These are phyloP conservation scores for Myriosclerotinia scirpicola DNA, from an alignment of 2,329 filamentous ascomycete species.

Conservation along the genomic window DNA sequence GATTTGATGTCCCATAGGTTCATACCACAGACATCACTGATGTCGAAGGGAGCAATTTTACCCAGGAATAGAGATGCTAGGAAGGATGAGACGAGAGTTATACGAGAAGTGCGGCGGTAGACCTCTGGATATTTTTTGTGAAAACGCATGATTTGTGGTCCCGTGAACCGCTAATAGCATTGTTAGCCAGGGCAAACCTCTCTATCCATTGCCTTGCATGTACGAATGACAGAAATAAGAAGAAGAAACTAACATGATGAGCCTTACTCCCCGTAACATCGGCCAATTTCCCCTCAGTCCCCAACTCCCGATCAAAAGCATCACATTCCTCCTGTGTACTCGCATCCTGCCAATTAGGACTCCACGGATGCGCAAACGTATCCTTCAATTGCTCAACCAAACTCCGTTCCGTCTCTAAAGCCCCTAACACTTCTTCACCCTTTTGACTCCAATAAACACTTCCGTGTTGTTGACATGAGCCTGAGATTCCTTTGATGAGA, in stretches of 20 bases:
- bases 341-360: conserved; percentile 97
- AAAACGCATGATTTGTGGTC: conserved; percentile 92
- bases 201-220: background rate
- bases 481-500: conserved; percentile 78
- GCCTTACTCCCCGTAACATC: conserved; percentile 85
- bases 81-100: conserved; percentile 94
- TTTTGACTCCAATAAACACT: conserved; percentile 87
- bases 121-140: conserved; percentile 75
- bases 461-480: conserved; percentile 95
- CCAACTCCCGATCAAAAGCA: conserved; percentile 74
- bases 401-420: conserved; percentile 58
- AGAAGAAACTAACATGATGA: conserved; percentile 71
- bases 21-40: conserved; percentile 93
- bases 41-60: conserved; percentile 82
- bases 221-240: background rate
- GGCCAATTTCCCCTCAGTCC: conserved; percentile 67
- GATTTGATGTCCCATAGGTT: conserved; percentile 89
- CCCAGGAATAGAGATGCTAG: conserved; percentile 88
- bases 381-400: conserved; percentile 70
- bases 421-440: conserved; percentile 63
- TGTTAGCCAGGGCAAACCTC: conserved; percentile 24
- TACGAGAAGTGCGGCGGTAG: conserved; percentile 77
- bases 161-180: conserved; percentile 75
- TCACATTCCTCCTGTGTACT: conserved; percentile 93
- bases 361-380: conserved; percentile 78